phyloP scores from a whole-genome alignment of 73 alveolate genomes.

The Paramecium octaurelia region DNA sequence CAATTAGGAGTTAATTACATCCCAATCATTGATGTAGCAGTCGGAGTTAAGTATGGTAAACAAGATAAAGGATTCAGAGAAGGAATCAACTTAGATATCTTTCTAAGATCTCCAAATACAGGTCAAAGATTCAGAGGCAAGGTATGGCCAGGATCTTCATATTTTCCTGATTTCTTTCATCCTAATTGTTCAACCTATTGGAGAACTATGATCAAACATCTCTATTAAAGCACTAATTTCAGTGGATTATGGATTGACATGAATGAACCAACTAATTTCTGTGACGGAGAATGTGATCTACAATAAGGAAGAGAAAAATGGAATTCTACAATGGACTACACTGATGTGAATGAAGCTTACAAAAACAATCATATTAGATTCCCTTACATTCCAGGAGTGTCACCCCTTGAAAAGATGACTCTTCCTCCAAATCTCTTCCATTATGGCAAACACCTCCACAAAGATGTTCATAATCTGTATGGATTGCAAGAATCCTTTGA shows the following conservation, averaged over 20 bases:
- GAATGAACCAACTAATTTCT: slow-evolving; percentile 81
- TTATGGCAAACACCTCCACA: slow-evolving; percentile 50
- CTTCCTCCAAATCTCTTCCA: slow-evolving; percentile 43
- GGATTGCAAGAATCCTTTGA: slow-evolving; percentile 48
- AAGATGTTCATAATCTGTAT: slow-evolving; percentile 61
- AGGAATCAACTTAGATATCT: slow-evolving; percentile 55
- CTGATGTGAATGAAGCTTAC: background rate
- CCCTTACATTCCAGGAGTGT: slow-evolving; percentile 19
- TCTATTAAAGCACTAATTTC: slow-evolving; percentile 68
- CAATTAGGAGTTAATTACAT: slow-evolving; percentile 26
- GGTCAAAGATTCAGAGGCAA: slow-evolving; percentile 64
- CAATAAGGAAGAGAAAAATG: background rate
- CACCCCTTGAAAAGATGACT: slow-evolving; percentile 7
- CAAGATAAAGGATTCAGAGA: slow-evolving; percentile 29
- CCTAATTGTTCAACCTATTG: slow-evolving; percentile 76
- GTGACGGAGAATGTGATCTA: slow-evolving; percentile 48
- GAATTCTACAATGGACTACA: slow-evolving; percentile 13
- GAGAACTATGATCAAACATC: slow-evolving; percentile 71
- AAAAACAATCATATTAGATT: background rate
- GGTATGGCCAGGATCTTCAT: slow-evolving; percentile 83
- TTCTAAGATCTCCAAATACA: slow-evolving; percentile 46
- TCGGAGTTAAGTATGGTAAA: slow-evolving; percentile 62
- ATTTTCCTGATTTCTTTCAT: slow-evolving; percentile 78
- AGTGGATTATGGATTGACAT: slow-evolving; percentile 88
- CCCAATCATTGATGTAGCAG: slow-evolving; percentile 73